Percentiles rank a stretch among this genome's conserved stretches.
These are phyloP conservation scores for Candida sp. DNA, from an alignment of 1,139 yeast genomes.

Conservation along the genomic window DNA sequence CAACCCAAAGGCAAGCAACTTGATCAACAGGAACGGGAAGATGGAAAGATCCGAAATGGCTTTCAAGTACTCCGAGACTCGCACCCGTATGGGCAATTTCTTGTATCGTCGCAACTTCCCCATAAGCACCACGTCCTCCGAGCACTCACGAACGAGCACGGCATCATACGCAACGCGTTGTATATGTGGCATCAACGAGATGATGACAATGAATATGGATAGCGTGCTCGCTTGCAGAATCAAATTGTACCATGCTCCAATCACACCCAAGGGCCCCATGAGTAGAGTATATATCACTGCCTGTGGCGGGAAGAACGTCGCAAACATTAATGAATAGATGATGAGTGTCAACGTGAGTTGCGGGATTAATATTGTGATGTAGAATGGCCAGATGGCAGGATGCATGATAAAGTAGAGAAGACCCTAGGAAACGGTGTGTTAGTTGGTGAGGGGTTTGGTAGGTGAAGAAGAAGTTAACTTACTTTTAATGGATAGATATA, in stretches of 20 bases:
- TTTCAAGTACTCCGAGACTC: slow-evolving; percentile 24
- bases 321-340: slow-evolving; percentile 44
- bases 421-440: slow-evolving; percentile 31
- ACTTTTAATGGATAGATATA: slow-evolving; percentile 32
- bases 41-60: slow-evolving; percentile 27
- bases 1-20: slow-evolving; percentile 31
- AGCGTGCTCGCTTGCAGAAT: slow-evolving; percentile 56
- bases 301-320: slow-evolving; percentile 51
- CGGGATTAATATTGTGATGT: slow-evolving; percentile 53
- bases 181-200: slow-evolving; percentile 60
- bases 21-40: slow-evolving; percentile 28
- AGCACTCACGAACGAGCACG: slow-evolving; percentile 53
- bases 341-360: slow-evolving; percentile 47
- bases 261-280: slow-evolving; percentile 57
- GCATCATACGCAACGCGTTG: slow-evolving; percentile 61
- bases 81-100: slow-evolving; percentile 34
- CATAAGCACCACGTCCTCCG: slow-evolving; percentile 49
- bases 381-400: slow-evolving; percentile 56
- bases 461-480: slow-evolving; percentile 13
- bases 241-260: slow-evolving; percentile 57
- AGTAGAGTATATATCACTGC: slow-evolving; percentile 50
- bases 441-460: slow-evolving; percentile 9
- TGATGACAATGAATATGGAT: slow-evolving; percentile 53
- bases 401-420: slow-evolving; percentile 45
- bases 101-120: slow-evolving; percentile 36